phyloP scores from a whole-genome alignment of 1,284 basidiomycete species.

The Cystobasidiaceae sp. region DNA sequence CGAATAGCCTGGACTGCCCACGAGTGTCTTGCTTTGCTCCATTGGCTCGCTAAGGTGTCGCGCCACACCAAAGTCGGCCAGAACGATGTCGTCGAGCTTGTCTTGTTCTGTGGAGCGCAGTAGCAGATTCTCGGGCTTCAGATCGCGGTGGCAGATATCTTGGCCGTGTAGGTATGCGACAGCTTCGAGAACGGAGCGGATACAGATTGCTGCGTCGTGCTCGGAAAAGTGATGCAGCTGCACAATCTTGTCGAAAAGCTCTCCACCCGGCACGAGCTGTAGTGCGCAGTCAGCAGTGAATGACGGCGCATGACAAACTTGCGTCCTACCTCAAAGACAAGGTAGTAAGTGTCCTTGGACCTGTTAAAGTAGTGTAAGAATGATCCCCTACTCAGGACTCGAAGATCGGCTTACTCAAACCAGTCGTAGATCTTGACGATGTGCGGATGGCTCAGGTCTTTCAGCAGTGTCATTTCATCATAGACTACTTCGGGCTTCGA shows the following conservation, averaged over 20 bases:
- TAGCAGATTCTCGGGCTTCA: constrained; percentile 54
- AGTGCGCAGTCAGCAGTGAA: background rate
- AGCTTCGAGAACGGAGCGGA: constrained; percentile 53
- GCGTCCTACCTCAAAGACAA: constrained; percentile 78
- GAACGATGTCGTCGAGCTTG: constrained; percentile 98
- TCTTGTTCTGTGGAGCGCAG: constrained; percentile 72
- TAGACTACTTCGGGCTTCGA: constrained; percentile 43
- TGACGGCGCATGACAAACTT: background rate
- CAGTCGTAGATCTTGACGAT: constrained; percentile 84
- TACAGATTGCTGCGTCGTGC: constrained; percentile 68
- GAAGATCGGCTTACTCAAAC: constrained; percentile 67
- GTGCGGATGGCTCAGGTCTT: constrained; percentile 20
- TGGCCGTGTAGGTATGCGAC: constrained; percentile 31
- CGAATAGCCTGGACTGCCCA: constrained; percentile 20
- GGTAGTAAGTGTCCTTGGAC: constrained; percentile 80
- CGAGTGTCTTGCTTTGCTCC: constrained; percentile 17
- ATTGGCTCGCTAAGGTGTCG: constrained; percentile 5
- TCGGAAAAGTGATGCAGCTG: constrained; percentile 84
- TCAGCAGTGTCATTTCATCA: constrained; percentile 83
- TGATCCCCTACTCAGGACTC: too few species aligned
- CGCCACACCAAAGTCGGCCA: constrained; percentile 50
- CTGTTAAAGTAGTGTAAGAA: background rate
- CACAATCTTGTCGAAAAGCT: constrained; percentile 69
- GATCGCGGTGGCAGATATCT: constrained; percentile 53
- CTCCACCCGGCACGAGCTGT: constrained; percentile 55